Evolutionary conservation across 1,284 basidiomycete genomes (phyloP).

Genomic region (Microbotryum violaceum): DNA sequence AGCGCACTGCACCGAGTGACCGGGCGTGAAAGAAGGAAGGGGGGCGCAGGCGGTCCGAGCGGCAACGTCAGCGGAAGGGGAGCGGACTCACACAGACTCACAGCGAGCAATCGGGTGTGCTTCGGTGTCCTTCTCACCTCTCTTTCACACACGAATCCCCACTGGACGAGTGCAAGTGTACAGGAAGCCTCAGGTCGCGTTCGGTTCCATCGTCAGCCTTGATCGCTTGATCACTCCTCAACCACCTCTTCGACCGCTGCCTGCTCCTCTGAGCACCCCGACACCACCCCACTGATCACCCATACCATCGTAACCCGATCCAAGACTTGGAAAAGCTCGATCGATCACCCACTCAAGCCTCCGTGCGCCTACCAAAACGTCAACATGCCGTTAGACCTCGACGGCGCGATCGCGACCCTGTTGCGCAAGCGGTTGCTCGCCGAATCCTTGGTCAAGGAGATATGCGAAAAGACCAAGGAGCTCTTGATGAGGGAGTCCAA

Average conservation of each 20-base stretch:
- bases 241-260: neutral
- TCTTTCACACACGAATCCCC: no score
- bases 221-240: neutral
- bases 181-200: no score
- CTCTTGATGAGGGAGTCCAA: slow-evolving; percentile 98
- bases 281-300: neutral
- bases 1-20: neutral
- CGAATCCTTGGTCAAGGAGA: slow-evolving; percentile 84
- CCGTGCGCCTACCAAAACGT: neutral
- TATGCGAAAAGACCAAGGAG: slow-evolving; percentile 97
- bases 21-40: neutral
- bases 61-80: no score
- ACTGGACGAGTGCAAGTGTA: no score
- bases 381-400: slow-evolving; percentile 29
- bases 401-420: slow-evolving; percentile 58
- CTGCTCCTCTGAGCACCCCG: neutral
- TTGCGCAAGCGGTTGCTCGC: slow-evolving; percentile 85
- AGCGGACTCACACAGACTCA: no score
- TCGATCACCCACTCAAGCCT: neutral
- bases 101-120: no score
- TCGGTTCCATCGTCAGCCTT: neutral
- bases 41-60: no score
- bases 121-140: no score
- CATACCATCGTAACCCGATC: neutral
- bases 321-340: neutral